These are phyloP conservation scores for Arthroderma sp. DNA, from an alignment of 2,329 filamentous ascomycete genomes.

Conservation along the genomic window DNA sequence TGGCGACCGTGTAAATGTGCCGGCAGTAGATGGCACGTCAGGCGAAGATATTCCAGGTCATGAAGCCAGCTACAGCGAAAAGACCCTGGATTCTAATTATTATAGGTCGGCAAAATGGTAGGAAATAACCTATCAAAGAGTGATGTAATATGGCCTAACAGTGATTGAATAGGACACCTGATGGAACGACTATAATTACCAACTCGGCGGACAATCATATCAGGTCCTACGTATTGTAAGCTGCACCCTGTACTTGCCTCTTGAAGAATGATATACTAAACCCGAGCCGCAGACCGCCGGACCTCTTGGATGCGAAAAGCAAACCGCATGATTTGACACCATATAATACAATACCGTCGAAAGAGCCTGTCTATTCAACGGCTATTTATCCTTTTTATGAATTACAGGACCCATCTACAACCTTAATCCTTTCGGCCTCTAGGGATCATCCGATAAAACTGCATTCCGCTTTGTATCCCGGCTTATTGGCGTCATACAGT, in stretches of 20 bases:
- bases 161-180: constrained; percentile 31
- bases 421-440: constrained; percentile 39
- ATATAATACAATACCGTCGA: constrained; percentile 34
- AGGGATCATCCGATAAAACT: constrained; percentile 45
- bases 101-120: constrained; percentile 37
- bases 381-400: constrained; percentile 43
- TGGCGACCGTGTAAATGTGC: too few species aligned
- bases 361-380: constrained; percentile 41
- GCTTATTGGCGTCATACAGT: constrained; percentile 40
- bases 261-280: too few species aligned
- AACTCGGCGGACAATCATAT: constrained; percentile 38
- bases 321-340: constrained; percentile 28
- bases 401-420: constrained; percentile 36
- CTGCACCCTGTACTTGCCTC: neutral
- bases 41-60: too few species aligned
- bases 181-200: constrained; percentile 46
- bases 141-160: constrained; percentile 4
- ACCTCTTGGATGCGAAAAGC: constrained; percentile 31
- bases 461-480: constrained; percentile 40
- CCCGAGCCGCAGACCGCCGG: constrained; percentile 26
- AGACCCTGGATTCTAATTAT: constrained; percentile 17
- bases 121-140: constrained; percentile 4
- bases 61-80: too few species aligned
- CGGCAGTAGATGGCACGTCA: too few species aligned
- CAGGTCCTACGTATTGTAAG: constrained; percentile 42